These are phyloP conservation scores for Coffea humblotiana DNA, from an alignment of 305 asterid genomes.

Conservation along the genomic window DNA sequence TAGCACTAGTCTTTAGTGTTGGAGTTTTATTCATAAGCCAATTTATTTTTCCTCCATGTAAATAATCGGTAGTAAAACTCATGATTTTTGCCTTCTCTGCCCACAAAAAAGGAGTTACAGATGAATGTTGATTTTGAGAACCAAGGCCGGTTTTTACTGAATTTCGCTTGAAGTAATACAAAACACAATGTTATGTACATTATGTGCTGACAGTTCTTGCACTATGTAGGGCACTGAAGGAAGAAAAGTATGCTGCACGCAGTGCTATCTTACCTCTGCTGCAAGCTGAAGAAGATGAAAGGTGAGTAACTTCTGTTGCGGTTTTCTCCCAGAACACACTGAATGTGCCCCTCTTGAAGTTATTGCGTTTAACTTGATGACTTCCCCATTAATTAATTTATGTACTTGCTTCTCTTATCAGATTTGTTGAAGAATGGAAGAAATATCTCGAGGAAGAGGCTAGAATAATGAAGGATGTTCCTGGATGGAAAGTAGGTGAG, in stretches of 20 bases:
- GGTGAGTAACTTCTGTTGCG: constrained; percentile 34
- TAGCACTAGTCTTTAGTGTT: not conserved
- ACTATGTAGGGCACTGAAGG: constrained; percentile 72
- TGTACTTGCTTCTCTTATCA: constrained; percentile 18
- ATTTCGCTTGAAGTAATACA: not conserved
- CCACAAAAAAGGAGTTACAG: not conserved
- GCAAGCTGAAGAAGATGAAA: constrained; percentile 99
- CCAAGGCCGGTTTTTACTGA: not conserved
- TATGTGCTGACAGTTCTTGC: constrained; percentile 18
- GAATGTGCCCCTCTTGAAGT: not conserved
- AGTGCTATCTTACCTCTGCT: constrained; percentile 83
- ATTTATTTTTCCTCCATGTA: not conserved
- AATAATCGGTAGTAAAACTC: not conserved
- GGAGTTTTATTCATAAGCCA: not conserved
- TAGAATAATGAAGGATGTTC: constrained; percentile 92
- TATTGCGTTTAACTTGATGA: not conserved
- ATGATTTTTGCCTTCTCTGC: not conserved
- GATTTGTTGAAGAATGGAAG: constrained; percentile 91
- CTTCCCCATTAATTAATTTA: not conserved
- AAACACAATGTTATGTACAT: not conserved
- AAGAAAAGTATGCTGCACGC: constrained; percentile 91
- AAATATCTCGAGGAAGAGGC: constrained; percentile 91
- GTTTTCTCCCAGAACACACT: constrained; percentile 8
- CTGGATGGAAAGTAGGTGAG: constrained; percentile 95
- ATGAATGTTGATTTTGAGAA: not conserved